Base-by-base conservation (phyloP, 2,329 filamentous ascomycete species). In the Fusarium compactum region DNA sequence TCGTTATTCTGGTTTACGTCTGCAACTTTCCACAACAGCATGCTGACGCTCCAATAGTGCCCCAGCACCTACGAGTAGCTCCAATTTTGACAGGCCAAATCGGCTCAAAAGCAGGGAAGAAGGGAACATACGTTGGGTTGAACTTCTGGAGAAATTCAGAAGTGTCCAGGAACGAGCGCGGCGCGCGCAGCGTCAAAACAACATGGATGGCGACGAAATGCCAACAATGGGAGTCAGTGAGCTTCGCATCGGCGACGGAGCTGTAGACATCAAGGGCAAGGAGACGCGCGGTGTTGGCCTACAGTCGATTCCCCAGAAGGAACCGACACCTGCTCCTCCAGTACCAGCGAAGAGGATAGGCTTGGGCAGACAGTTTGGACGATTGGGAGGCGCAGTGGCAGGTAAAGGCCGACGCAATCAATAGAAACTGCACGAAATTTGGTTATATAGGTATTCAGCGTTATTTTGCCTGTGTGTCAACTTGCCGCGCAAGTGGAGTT, bases 121-220 rank as follows among this genome's bases (percentile, higher is more conserved):
- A 58, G 89, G 89, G 57, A 90, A 89, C 34, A 97, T 99, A 73
- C 91, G 92, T 58, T 99, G 96, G 96, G 89, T 88, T 5, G 96
- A 99, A 74, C 85, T 99, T 38, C 86, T 99, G 8, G 96, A 99
- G 70, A 97, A 98, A 77, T 99, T 99, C 82, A 92, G 93, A 72
- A 89, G 87, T 55, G 95, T 97, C 3, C 96, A 99, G 77, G 96
- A 99, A 73, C 90, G 89, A 65, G 92, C 95, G 8, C 88, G 94
- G 58, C 87, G 94, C 56, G 85, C 89, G 15, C 91, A 94, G 76
- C 84, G 90, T 63, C 80, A 87, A 55, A 85, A 84, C 44, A 66
- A 64, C 52, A 79, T 85, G 47, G 86, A 88, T 16, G 81, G 85
- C 8, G 82, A 85, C 34, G 85, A 88, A 51, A 80, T 82, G 8